These are phyloP conservation scores for Diaporthe eres DNA, from an alignment of 2,329 filamentous ascomycete species.

Conservation along the genomic window DNA sequence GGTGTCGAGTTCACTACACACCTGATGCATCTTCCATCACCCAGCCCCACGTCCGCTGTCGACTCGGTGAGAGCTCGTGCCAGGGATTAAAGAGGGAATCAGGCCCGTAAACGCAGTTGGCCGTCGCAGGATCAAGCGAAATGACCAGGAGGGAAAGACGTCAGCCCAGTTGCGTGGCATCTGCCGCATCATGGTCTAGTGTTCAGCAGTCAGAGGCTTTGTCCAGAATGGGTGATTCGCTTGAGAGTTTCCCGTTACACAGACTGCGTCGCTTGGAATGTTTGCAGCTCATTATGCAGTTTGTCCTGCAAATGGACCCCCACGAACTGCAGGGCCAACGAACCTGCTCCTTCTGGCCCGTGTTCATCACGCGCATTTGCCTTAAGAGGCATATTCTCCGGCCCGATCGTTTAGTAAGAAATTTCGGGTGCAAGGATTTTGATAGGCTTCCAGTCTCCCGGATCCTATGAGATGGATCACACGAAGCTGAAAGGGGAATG, in stretches of 20 bases:
- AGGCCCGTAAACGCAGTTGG: not conserved
- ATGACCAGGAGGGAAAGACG: not conserved
- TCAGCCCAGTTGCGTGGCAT: not conserved
- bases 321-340: not conserved
- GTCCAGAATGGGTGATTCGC: not conserved
- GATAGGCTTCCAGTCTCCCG: slow-evolving; percentile 1
- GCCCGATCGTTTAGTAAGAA: not conserved
- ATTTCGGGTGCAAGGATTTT: not conserved
- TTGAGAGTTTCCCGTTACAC: not conserved
- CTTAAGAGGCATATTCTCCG: not conserved
- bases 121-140: not conserved
- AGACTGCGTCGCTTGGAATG: not conserved
- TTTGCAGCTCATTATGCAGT: not conserved
- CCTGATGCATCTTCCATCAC: not conserved
- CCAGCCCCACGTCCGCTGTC: not conserved
- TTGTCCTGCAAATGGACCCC: not conserved
- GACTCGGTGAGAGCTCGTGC: not conserved
- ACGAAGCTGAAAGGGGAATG: not conserved
- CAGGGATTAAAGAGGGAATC: not conserved
- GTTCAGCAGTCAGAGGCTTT: not conserved
- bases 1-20: not conserved
- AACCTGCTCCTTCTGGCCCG: not conserved
- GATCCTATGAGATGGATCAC: not conserved
- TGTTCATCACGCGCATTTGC: not conserved
- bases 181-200: not conserved